A percentile compares a stretch with the other conserved stretches of the same genome.
These are phyloP conservation scores for Leptographium wingfieldii DNA, from an alignment of 2,329 filamentous ascomycete genomes.

Conservation along the genomic window DNA sequence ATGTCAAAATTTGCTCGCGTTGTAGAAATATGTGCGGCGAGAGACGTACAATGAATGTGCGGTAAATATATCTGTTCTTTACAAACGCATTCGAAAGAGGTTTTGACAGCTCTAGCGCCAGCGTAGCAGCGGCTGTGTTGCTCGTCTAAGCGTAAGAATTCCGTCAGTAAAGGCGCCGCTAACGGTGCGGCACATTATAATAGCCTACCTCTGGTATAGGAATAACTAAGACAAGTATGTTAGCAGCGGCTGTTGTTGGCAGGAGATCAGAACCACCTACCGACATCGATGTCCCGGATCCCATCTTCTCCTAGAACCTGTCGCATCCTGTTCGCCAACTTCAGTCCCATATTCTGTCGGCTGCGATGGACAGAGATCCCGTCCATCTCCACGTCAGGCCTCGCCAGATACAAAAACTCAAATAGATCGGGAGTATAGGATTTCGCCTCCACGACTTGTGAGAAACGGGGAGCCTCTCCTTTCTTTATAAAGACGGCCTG, in stretches of 20 bases:
- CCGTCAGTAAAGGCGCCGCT: not conserved
- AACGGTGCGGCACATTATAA: not conserved
- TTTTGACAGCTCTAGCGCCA: conserved; percentile 64
- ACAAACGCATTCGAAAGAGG: conserved; percentile 73
- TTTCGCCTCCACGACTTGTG: conserved; percentile 55
- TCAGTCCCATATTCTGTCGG: conserved; percentile 75
- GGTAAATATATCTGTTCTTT: conserved; percentile 81
- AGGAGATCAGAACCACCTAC: not conserved
- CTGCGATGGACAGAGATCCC: conserved; percentile 78
- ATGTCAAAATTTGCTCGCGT: not conserved
- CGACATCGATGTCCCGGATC: conserved; percentile 63
- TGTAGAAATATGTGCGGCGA: conserved; percentile 17
- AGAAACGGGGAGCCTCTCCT: conserved; percentile 59
- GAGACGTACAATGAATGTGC: conserved; percentile 53
- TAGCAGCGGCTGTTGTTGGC: not conserved
- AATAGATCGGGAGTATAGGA: conserved; percentile 77
- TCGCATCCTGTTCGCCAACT: conserved; percentile 62
- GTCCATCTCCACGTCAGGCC: conserved; percentile 73
- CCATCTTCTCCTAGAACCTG: conserved; percentile 54
- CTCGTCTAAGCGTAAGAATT: conserved; percentile 50
- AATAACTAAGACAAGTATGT: conserved; percentile 13
- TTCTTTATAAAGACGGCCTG: conserved; percentile 55
- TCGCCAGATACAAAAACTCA: conserved; percentile 77
- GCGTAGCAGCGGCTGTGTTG: conserved; percentile 64
- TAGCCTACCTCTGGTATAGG: conserved; percentile 11